Evolutionary conservation across 2,329 filamentous ascomycete species (phyloP), one percentile per base, ranked within the genome.

Genomic region (Shiraia sp.): DNA sequence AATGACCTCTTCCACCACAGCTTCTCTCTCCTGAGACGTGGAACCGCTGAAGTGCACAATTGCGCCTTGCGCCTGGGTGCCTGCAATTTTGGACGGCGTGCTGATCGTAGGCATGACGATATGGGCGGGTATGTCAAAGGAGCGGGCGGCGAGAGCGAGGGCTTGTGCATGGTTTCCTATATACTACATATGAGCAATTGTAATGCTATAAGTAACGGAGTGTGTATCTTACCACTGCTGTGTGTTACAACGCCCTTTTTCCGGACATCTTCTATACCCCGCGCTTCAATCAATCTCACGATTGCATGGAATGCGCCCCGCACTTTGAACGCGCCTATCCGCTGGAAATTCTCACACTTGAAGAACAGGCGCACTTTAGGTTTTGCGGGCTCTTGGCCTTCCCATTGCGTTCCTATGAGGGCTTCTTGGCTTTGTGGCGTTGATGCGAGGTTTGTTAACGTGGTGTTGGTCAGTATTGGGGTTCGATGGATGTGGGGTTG

Each of bases 271-370:
- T 76, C 78, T 50, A 65, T 15, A 1, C 63, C 63, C 4, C 50
- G 40, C 36, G 81, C 80, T 26, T 85, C 76, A 63, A 86, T 82
- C 61, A 96, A 71, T 42, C 87, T 72, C 59, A 83, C 79, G 26
- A 96, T 65, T 1, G 91, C 90, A 69, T 96, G 89, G 57, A 96
- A 96, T 0, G 91, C 92, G 4, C 92, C 93, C 6, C 92, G 78
- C 12, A 84, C 87, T 73, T 97, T 97, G 76, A 97, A 97, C 1
- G 92, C 92, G 36, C 92, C 93, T 40, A 95, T 83, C 40, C 84
- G 83, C 75, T 97, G 93, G 44, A 89, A 75, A 69, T 96, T 96
- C 76, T 97, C 92, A 70, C 90, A 95, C 75, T 97, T 97, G 80
- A 97, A 95, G 75, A 88, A 93, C 37, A 97, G 77, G 10, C 82